Percentiles rank a stretch among this genome's conserved stretches.
Evolutionary conservation across 306 rosid genomes (phyloP).

Genomic region (Astragalus membranaceus): DNA sequence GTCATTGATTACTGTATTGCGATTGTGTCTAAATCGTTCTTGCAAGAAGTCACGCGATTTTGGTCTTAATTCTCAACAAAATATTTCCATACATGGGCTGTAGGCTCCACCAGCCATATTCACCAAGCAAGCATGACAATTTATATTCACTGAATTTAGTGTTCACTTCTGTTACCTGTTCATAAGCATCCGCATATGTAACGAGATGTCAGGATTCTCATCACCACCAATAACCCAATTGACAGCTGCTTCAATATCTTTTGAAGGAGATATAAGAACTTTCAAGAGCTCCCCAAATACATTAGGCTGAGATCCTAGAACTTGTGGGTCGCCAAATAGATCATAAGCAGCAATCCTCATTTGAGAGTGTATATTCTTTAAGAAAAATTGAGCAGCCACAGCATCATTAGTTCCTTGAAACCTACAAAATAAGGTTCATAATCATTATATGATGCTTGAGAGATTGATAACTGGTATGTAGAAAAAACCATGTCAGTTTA

Average conservation of each 20-base stretch:
- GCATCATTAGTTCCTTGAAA: slow-evolving; percentile 94
- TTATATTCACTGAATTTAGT: neutral
- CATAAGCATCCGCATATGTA: slow-evolving; percentile 97
- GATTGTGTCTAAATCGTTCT: no score
- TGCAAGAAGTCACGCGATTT: no score
- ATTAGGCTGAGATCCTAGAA: slow-evolving; percentile 62
- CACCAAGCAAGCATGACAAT: neutral
- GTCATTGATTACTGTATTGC: no score
- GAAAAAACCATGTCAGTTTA: slow-evolving; percentile 26
- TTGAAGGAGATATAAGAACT: slow-evolving; percentile 75
- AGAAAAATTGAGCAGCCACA: slow-evolving; percentile 80
- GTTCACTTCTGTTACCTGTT: slow-evolving; percentile 45
- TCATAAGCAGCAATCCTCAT: slow-evolving; percentile 74
- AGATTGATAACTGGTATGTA: neutral
- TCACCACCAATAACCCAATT: slow-evolving; percentile 65
- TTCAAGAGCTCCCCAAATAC: slow-evolving; percentile 96
- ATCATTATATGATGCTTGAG: slow-evolving; percentile 21
- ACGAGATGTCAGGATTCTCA: slow-evolving; percentile 74
- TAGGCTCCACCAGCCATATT: slow-evolving; percentile 11
- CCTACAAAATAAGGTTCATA: slow-evolving; percentile 48
- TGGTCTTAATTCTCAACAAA: no score
- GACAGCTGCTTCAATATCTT: slow-evolving; percentile 75
- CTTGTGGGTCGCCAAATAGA: slow-evolving; percentile 71
- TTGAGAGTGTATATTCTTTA: slow-evolving; percentile 73
- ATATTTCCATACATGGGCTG: neutral